These are phyloP conservation scores for Aspergillus ibericus DNA, from an alignment of 2,329 filamentous ascomycete species.

Conservation along the genomic window DNA sequence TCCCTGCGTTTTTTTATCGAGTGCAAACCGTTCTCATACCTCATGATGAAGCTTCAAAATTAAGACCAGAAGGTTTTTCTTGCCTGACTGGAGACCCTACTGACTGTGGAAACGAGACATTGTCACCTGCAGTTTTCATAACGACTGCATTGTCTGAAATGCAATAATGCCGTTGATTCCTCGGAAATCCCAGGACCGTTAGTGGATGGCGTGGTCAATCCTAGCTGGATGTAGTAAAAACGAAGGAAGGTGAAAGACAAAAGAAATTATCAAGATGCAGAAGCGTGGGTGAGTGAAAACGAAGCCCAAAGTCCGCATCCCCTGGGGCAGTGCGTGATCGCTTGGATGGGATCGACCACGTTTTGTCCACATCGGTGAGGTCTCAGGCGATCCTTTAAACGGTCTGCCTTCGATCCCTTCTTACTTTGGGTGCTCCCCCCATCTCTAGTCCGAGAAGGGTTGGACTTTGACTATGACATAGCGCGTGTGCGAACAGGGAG, in stretches of 20 bases:
- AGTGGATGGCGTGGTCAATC: slow-evolving; percentile 1
- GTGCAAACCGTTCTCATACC: background rate
- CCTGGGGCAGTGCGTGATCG: slow-evolving; percentile 18
- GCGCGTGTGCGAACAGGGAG: slow-evolving; percentile 5
- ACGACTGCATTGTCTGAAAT: background rate
- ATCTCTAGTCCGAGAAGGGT: slow-evolving; percentile 1
- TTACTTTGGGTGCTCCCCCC: background rate
- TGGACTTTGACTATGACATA: slow-evolving; percentile 9
- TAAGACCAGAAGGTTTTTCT: too few species aligned
- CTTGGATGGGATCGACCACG: slow-evolving; percentile 19
- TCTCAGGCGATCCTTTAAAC: slow-evolving; percentile 16
- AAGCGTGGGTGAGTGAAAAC: background rate
- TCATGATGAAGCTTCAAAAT: background rate
- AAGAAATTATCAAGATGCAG: background rate
- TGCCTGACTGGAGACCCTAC: background rate
- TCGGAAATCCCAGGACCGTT: slow-evolving; percentile 6
- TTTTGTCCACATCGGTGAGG: slow-evolving; percentile 20
- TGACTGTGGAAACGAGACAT: background rate
- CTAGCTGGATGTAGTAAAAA: background rate
- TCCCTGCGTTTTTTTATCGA: background rate
- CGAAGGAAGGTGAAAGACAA: background rate
- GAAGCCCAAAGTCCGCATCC: slow-evolving; percentile 1
- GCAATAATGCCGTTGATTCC: slow-evolving; percentile 13
- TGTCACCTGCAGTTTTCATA: slow-evolving; percentile 3
- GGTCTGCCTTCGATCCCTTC: slow-evolving; percentile 11